Evolutionary conservation across 2,329 filamentous ascomycete species (phyloP).

Genomic region (Cryphonectria parasitica): DNA sequence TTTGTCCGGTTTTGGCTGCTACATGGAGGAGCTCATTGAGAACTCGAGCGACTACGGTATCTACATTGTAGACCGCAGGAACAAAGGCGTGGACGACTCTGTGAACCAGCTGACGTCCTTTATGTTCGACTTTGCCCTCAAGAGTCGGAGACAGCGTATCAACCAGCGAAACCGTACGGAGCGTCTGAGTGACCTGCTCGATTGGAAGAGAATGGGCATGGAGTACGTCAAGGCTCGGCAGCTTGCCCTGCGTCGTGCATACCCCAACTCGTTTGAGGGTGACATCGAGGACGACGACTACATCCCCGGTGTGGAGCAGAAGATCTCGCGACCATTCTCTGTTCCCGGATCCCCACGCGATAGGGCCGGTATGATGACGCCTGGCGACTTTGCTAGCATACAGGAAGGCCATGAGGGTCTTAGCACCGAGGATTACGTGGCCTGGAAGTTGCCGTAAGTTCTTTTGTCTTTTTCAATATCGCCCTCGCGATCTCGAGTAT

Average conservation of each 20-base stretch:
- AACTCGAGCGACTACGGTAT: conserved; percentile 98
- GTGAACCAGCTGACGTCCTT: conserved; percentile 90
- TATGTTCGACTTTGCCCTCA: conserved; percentile 93
- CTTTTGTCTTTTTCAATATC: background rate
- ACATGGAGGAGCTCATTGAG: conserved; percentile 99
- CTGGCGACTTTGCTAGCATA: conserved; percentile 93
- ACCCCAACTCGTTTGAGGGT: conserved; percentile 81
- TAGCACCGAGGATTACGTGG: conserved; percentile 95
- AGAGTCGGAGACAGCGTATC: conserved; percentile 95
- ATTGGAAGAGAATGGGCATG: conserved; percentile 99
- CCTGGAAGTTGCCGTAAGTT: conserved; percentile 97
- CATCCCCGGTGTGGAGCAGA: conserved; percentile 90
- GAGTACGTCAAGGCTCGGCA: conserved; percentile 98
- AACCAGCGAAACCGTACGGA: conserved; percentile 98
- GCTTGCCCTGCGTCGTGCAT: conserved; percentile 86
- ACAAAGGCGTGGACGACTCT: conserved; percentile 95
- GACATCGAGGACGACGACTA: conserved; percentile 80
- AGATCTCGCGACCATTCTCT: conserved; percentile 92
- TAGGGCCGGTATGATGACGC: conserved; percentile 96
- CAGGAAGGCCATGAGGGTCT: conserved; percentile 93
- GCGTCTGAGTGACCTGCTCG: conserved; percentile 88
- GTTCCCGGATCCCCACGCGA: conserved; percentile 92
- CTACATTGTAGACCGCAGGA: conserved; percentile 95
- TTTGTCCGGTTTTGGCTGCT: conserved; percentile 95
- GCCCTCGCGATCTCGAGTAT: background rate